Percentiles rank a stretch among this genome's conserved stretches.
These are phyloP conservation scores for Boletus insuetus DNA, from an alignment of 768 basidiomycete genomes.

Conservation along the genomic window DNA sequence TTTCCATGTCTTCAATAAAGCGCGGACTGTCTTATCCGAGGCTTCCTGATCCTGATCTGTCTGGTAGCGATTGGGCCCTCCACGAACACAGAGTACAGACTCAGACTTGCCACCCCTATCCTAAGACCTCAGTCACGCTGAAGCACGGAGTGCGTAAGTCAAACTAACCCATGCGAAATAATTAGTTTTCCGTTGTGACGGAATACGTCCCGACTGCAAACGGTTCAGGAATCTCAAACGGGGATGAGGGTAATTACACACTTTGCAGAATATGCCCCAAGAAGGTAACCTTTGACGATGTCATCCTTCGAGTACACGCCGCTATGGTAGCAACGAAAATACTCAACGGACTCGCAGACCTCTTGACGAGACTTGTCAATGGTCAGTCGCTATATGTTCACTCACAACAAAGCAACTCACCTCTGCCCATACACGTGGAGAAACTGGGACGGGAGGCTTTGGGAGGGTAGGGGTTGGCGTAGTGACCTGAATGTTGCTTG, in stretches of 20 bases:
- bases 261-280: constrained; percentile 70
- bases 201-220: constrained; percentile 64
- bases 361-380: constrained; percentile 70
- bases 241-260: constrained; percentile 28
- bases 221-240: constrained; percentile 10
- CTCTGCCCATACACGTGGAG: constrained; percentile 45
- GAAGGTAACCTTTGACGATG: constrained; percentile 70
- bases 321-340: constrained; percentile 68
- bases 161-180: constrained; percentile 76
- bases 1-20: constrained; percentile 57
- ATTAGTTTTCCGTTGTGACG: constrained; percentile 64
- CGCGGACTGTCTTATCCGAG: constrained; percentile 67
- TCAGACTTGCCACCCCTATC: constrained; percentile 68
- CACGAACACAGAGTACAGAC: constrained; percentile 41
- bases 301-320: constrained; percentile 69
- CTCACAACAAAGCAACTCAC: constrained; percentile 26
- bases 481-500: constrained; percentile 12
- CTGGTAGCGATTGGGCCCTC: constrained; percentile 39
- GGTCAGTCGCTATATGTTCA: not conserved
- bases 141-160: not conserved
- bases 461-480: not conserved
- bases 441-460: constrained; percentile 22
- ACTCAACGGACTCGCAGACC: constrained; percentile 75
- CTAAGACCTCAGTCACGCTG: not conserved
- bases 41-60: constrained; percentile 65